These are phyloP conservation scores for Epichloe elymi DNA, from an alignment of 2,329 filamentous ascomycete genomes.

Conservation along the genomic window DNA sequence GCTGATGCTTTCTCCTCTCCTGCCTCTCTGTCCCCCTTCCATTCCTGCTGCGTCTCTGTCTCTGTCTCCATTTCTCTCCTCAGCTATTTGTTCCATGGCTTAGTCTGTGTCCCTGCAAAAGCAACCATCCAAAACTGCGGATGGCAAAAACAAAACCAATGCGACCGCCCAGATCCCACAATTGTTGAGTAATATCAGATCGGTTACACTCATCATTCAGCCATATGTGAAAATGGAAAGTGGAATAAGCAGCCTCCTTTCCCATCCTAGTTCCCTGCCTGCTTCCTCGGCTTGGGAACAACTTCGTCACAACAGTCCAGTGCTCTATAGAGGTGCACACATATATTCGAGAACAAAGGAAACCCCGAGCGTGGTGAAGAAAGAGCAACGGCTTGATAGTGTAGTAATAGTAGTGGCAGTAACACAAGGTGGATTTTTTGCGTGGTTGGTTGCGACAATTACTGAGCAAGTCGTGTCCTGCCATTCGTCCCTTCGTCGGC, in stretches of 20 bases:
- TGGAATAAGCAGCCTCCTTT: not conserved
- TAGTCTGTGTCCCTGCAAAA: constrained; percentile 2
- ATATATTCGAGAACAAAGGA: not conserved
- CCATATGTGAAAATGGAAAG: not conserved
- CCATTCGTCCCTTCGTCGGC: not conserved
- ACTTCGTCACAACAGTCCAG: not conserved
- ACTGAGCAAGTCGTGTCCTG: not conserved
- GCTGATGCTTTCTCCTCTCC: constrained; percentile 5
- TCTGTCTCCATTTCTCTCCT: not conserved
- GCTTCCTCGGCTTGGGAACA: not conserved
- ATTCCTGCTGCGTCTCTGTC: not conserved
- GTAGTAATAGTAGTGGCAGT: constrained; percentile 6
- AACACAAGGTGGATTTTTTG: not conserved
- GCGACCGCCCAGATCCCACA: not conserved
- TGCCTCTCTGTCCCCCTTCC: not conserved
- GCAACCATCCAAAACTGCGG: constrained; percentile 7
- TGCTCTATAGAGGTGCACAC: not conserved
- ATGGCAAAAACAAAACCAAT: not conserved
- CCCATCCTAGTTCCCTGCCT: not conserved
- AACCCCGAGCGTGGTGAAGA: not conserved
- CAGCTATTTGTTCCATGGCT: not conserved
- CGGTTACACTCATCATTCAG: not conserved
- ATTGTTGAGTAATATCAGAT: constrained; percentile 1
- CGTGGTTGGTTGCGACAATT: not conserved
- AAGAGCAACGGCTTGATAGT: not conserved